These are phyloP conservation scores for Lactarius deliciosus DNA, from an alignment of 768 basidiomycete species.

Conservation along the genomic window DNA sequence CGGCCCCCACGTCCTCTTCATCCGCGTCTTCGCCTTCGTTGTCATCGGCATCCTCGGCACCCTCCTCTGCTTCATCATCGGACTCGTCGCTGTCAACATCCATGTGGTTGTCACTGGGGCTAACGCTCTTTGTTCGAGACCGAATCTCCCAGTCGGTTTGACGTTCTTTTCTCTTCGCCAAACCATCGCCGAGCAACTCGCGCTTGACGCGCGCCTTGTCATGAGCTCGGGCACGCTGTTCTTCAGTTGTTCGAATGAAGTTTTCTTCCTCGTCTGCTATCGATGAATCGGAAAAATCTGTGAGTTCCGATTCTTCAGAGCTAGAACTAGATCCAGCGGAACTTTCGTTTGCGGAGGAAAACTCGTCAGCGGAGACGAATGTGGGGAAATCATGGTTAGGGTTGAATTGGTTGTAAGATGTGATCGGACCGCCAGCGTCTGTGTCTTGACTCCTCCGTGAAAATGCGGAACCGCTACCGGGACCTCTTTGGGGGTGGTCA, in stretches of 20 bases:
- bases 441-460: slow-evolving; percentile 20
- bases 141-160: slow-evolving; percentile 29
- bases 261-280: slow-evolving; percentile 27
- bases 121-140: slow-evolving; percentile 24
- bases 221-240: slow-evolving; percentile 25
- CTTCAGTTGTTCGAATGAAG: slow-evolving; percentile 27
- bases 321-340: slow-evolving; percentile 31
- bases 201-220: slow-evolving; percentile 56
- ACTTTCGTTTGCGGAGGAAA: slow-evolving; percentile 35
- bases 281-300: slow-evolving; percentile 29
- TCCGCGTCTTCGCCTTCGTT: slow-evolving; percentile 46
- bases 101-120: slow-evolving; percentile 58
- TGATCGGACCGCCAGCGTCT: slow-evolving; percentile 21
- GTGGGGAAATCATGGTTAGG: slow-evolving; percentile 26
- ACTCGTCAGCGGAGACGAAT: slow-evolving; percentile 30
- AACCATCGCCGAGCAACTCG: slow-evolving; percentile 57
- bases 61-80: slow-evolving; percentile 58
- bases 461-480: slow-evolving; percentile 15
- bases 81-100: slow-evolving; percentile 58
- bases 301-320: slow-evolving; percentile 25
- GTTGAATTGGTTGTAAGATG: slow-evolving; percentile 3
- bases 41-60: slow-evolving; percentile 45
- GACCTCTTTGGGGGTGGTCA: slow-evolving; percentile 12
- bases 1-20: slow-evolving; percentile 35
- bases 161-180: slow-evolving; percentile 37